Evolutionary conservation across 1,284 basidiomycete species (phyloP), one percentile per base, ranked within the genome.

Genomic region (Austroboletus niveus): DNA sequence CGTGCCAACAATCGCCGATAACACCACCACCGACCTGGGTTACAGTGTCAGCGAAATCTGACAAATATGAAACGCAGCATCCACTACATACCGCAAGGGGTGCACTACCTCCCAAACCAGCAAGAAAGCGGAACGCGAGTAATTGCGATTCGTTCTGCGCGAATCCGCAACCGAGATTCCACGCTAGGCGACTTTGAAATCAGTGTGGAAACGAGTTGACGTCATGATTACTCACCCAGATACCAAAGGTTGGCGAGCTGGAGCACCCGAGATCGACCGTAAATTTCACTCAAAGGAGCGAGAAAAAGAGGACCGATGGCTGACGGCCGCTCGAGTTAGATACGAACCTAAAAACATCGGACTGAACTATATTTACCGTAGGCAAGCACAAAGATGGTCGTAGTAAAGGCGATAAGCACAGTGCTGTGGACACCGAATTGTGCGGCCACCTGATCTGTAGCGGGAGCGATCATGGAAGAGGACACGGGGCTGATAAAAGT

Each of bases 391-490:
- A 89, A 91, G 1, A 90, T 74, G 1, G 83, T 85, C 0, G 81
- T 82, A 5, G 77, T 77, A 64, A 90, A 75, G 0, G 83, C 83
- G 14, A 81, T 72, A 3, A 84, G 55, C 4, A 75, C 78, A 1
- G 58, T 60, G 55, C 62, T 80, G 4, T 77, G 80, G 15, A 90
- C 75, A 1, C 78, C 76, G 57, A 87, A 83, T 22, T 84, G 67
- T 12, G 57, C 48, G 1, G 84, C 80, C 8, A 90, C 58, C 44
- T 80, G 75, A 0, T 59, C 59, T 1, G 77, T 74, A 0, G 87
- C 85, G 0, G 88, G 86, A 0, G 90, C 84, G 31, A 88, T 75
- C 80, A 89, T 87, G 30, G 80, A 74, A 22, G 78, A 79, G 1
- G 80, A 72, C 8, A 79, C 73, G 1, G 80, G 75, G 15, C 66